Evolutionary conservation across 129 eudicot species (phyloP), one percentile per base, ranked within the genome.

Genomic region (Escallonia herrerae): DNA sequence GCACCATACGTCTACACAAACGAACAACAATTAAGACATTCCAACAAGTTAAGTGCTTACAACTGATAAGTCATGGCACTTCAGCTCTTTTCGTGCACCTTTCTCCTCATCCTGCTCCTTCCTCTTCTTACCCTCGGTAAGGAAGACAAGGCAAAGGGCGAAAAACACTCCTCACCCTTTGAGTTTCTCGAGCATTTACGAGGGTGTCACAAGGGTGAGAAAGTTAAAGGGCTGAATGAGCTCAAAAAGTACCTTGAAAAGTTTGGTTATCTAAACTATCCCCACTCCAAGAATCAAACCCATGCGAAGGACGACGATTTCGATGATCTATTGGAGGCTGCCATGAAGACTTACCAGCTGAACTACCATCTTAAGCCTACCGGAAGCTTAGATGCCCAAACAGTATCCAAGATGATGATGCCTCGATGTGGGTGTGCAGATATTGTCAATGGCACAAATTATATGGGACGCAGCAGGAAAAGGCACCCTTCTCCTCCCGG

Each of bases 341-440:
- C 76, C 11, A 22, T 62, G 49, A 72, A 63, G 56, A 72, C 58
- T 9, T 72, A 72, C 49, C 76, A 72, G 39, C 47, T 52, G 43
- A 63, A 72, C 46, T 72, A 42, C 22, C 69, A 72, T 47, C 59
- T 72, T 40, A 55, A 63, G 13, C 47, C 76, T 49, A 63, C 76
- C 7, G 76, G 70, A 3, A 38, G 11, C 3, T 44, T 72, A 37
- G 70, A 72, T n/a, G 70, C 53, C 7, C 50, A 33, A 44, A 72
- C 76, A 7, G 50, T 46, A 15, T 44, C 70, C 5, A 55, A 56
- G 15, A 72, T 72, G 76, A 46, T 44, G 7, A 56, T 11, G 12
- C 70, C 76, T 44, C 70, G 76, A 8, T 72, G 76, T n/a, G 65
- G 76, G 47, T 58, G 56, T 9, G 41, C 76, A 33, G 76, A 72